A percentile compares a stretch with the other conserved stretches of the same genome.
Evolutionary conservation across 257 asterid species (phyloP).

Genomic region (Knoxia roxburghii): DNA sequence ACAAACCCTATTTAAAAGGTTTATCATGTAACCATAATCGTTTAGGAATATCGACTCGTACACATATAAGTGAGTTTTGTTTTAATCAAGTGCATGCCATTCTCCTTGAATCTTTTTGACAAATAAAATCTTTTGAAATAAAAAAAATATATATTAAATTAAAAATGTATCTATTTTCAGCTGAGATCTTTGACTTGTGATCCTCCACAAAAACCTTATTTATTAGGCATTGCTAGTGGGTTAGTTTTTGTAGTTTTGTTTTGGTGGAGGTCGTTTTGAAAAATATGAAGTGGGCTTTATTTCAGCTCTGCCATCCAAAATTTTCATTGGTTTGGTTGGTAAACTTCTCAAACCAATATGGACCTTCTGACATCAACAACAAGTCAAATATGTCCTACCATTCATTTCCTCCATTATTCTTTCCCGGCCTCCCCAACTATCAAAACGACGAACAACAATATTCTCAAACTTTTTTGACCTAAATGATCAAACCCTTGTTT

Average conservation of each 20-base stretch:
- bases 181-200: constrained; percentile 12
- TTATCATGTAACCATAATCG: too few relatives aligned
- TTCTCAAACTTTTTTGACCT: too few relatives aligned
- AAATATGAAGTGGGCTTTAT: neutral
- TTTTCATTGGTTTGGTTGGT: constrained; percentile 30
- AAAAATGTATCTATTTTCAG: too few relatives aligned
- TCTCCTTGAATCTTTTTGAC: too few relatives aligned
- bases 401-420: neutral
- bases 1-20: too few relatives aligned
- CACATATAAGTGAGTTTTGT: too few relatives aligned
- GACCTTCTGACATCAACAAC: neutral
- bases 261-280: constrained; percentile 2
- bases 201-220: neutral
- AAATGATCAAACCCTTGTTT: too few relatives aligned
- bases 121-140: too few relatives aligned
- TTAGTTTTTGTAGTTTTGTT: neutral
- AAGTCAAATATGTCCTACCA: neutral
- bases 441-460: neutral
- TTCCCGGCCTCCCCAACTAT: neutral
- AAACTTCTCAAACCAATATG: constrained; percentile 20
- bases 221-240: neutral
- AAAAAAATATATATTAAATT: too few relatives aligned
- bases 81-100: too few relatives aligned
- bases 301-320: too few relatives aligned
- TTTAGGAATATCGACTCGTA: too few relatives aligned